Evolutionary conservation across 352 stramenopile genomes (phyloP).

Genomic region (Phytophthora citricola): DNA sequence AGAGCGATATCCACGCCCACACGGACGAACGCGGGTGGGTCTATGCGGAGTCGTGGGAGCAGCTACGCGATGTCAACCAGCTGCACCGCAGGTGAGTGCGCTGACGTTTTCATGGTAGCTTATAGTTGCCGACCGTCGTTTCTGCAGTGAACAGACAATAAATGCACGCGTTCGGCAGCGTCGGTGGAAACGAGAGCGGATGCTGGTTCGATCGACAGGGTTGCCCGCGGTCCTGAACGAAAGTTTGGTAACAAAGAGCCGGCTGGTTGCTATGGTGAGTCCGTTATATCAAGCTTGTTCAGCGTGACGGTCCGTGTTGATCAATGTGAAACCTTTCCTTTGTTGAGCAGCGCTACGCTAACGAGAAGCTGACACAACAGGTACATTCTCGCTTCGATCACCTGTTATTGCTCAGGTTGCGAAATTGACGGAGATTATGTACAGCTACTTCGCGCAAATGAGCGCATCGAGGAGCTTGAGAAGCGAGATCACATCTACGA

Average conservation of each 20-base stretch:
- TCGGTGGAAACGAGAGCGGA: slow-evolving; percentile 66
- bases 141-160: slow-evolving; percentile 43
- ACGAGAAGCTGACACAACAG: slow-evolving; percentile 73
- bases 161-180: slow-evolving; percentile 52
- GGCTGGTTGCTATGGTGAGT: slow-evolving; percentile 46
- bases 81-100: slow-evolving; percentile 25
- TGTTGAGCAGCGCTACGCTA: slow-evolving; percentile 50
- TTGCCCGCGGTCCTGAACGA: slow-evolving; percentile 38
- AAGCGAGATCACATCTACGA: slow-evolving; percentile 53
- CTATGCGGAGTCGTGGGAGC: slow-evolving; percentile 51
- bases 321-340: slow-evolving; percentile 10
- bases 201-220: slow-evolving; percentile 47
- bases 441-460: slow-evolving; percentile 55
- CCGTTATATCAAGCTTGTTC: neutral
- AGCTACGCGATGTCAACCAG: slow-evolving; percentile 36
- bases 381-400: slow-evolving; percentile 21
- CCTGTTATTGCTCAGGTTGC: too few species aligned
- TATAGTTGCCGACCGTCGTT: neutral
- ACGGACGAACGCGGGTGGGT: slow-evolving; percentile 67
- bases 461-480: slow-evolving; percentile 60
- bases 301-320: neutral
- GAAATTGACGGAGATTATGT: neutral
- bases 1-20: slow-evolving; percentile 43
- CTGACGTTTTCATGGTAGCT: neutral
- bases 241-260: slow-evolving; percentile 41